phyloP scores from a whole-genome alignment of 2,329 filamentous ascomycete genomes.

The Emergomyces africanus region DNA sequence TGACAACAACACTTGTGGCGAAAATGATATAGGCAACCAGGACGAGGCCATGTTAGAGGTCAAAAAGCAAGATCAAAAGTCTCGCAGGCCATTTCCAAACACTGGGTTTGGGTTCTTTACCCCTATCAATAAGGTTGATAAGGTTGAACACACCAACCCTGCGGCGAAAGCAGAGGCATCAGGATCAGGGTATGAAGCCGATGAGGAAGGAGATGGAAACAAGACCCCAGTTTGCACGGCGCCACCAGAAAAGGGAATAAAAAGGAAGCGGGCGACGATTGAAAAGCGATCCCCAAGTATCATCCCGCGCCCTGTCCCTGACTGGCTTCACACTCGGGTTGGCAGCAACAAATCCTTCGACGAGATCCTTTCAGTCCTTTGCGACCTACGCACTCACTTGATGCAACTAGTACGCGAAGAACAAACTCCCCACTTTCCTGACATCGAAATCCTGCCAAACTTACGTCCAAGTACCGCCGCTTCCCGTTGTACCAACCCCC shows the following conservation, averaged over 20 bases:
- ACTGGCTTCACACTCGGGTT: slow-evolving; percentile 19
- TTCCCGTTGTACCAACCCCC: background rate
- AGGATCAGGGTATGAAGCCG: background rate
- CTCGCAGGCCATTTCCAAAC: background rate
- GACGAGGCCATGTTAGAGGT: background rate
- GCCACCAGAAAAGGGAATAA: background rate
- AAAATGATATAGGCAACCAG: background rate
- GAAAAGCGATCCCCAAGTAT: slow-evolving; percentile 16
- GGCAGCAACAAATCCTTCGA: slow-evolving; percentile 18
- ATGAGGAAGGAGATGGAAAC: background rate
- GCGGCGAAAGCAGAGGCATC: background rate
- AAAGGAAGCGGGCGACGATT: background rate
- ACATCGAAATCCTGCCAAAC: slow-evolving; percentile 28
- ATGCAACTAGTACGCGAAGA: slow-evolving; percentile 5
- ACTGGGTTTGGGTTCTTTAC: background rate
- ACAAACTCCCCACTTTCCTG: slow-evolving; percentile 20
- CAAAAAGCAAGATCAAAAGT: background rate
- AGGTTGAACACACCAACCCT: background rate
- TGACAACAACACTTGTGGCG: background rate
- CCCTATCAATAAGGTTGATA: background rate
- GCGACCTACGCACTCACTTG: slow-evolving; percentile 15
- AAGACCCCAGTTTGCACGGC: background rate
- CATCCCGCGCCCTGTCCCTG: slow-evolving; percentile 20
- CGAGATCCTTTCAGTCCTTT: slow-evolving; percentile 19
- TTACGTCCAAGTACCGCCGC: slow-evolving; percentile 13